These are phyloP conservation scores for Piper betle DNA, from an alignment of 164 flowering plant genomes.

Conservation along the genomic window DNA sequence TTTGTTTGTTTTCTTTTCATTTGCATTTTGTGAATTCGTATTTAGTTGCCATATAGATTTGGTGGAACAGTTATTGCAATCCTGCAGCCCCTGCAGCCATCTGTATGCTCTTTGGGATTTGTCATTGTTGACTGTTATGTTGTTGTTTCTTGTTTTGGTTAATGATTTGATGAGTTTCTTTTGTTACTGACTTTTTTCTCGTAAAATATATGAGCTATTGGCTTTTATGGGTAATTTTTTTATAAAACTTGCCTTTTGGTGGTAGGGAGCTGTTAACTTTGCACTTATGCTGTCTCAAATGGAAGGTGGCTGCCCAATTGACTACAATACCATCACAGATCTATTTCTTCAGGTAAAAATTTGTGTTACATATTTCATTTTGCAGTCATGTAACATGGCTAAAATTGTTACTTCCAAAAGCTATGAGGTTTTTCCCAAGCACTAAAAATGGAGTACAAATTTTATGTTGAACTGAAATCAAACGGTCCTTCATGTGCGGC, in stretches of 20 bases:
- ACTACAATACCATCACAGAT: conserved; percentile 97
- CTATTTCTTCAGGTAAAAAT: conserved; percentile 86
- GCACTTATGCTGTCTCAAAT: conserved; percentile 99
- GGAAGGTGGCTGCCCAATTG: conserved; percentile 99
- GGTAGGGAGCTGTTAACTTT: conserved; percentile 97
- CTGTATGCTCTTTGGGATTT: too few species aligned
- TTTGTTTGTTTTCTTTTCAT: background rate
- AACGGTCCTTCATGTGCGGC: too few species aligned
- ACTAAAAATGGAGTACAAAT: too few species aligned
- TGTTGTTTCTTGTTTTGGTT: background rate
- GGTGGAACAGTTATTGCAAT: too few species aligned
- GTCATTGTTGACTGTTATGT: background rate
- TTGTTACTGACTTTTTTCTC: background rate
- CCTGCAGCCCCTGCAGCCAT: too few species aligned
- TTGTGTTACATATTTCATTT: background rate
- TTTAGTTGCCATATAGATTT: background rate
- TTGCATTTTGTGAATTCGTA: background rate
- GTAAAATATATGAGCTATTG: background rate
- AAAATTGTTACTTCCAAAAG: too few species aligned
- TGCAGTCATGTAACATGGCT: background rate
- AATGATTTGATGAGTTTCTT: background rate
- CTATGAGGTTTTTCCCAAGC: too few species aligned
- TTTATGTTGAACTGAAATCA: too few species aligned
- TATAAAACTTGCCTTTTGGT: conserved; percentile 1
- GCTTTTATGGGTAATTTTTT: background rate